Evolutionary conservation across 345 rosid species (phyloP).

Genomic region (Hibiscus mutabilis): DNA sequence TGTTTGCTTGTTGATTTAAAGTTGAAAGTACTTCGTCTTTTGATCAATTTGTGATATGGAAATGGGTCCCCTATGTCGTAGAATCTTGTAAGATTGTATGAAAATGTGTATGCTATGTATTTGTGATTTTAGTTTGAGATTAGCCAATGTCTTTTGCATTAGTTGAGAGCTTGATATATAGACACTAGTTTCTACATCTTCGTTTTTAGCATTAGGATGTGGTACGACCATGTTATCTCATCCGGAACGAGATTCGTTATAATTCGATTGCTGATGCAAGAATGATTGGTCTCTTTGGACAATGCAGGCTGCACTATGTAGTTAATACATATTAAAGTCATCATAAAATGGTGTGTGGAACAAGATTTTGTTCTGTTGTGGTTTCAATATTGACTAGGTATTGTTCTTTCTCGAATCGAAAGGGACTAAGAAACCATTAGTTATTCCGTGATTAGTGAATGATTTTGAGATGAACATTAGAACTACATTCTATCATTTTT

Average conservation of each 20-base stretch:
- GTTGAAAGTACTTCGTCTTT: not conserved
- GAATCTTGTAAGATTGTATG: not conserved
- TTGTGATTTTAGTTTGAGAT: not conserved
- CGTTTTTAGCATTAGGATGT: not conserved
- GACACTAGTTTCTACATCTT: not conserved
- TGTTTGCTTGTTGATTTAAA: too few relatives aligned
- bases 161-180: slow-evolving; percentile 2
- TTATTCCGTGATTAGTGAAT: not conserved
- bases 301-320: not conserved
- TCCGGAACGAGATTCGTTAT: too few relatives aligned
- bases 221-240: too few relatives aligned
- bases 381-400: not conserved
- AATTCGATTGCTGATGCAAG: not conserved
- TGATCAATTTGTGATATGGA: not conserved
- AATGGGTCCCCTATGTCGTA: too few relatives aligned
- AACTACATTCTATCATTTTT: not conserved
- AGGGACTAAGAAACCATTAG: not conserved
- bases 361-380: not conserved
- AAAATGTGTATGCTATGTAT: not conserved
- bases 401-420: not conserved
- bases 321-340: not conserved
- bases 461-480: not conserved
- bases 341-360: not conserved
- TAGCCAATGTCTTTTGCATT: not conserved
- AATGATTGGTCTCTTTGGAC: not conserved